A percentile compares a stretch with the other conserved stretches of the same genome.
These are phyloP conservation scores for Lactarius quietus DNA, from an alignment of 768 basidiomycete species.

Conservation along the genomic window DNA sequence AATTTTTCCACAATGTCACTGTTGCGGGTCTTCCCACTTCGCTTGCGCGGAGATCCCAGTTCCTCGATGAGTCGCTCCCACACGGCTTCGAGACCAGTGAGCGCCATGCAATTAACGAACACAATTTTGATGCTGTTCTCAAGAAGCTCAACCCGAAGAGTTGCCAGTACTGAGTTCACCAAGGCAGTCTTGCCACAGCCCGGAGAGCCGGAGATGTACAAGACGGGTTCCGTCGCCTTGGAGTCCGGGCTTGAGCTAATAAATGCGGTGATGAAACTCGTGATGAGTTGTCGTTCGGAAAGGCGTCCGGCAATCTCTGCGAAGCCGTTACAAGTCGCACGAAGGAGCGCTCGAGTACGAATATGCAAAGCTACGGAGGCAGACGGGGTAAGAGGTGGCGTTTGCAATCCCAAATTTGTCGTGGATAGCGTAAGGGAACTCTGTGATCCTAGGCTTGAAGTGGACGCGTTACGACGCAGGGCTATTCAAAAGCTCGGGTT, in stretches of 20 bases:
- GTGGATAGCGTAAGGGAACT: conserved; percentile 45
- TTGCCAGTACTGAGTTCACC: conserved; percentile 58
- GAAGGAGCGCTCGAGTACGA: conserved; percentile 66
- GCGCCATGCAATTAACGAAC: conserved; percentile 77
- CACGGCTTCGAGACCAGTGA: conserved; percentile 60
- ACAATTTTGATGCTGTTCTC: conserved; percentile 46
- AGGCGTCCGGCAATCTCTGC: conserved; percentile 65
- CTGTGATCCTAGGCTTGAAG: conserved; percentile 38
- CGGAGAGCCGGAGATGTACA: conserved; percentile 91
- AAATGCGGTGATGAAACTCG: conserved; percentile 57
- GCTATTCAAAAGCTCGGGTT: conserved; percentile 33
- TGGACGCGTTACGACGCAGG: conserved; percentile 47
- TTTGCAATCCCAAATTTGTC: conserved; percentile 44
- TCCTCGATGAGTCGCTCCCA: conserved; percentile 69
- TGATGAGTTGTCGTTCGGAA: conserved; percentile 54
- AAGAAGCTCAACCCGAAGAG: conserved; percentile 35
- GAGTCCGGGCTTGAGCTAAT: conserved; percentile 33
- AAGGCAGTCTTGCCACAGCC: conserved; percentile 92
- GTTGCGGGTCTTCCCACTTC: conserved; percentile 42
- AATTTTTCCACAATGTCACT: conserved; percentile 41
- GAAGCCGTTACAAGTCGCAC: conserved; percentile 61
- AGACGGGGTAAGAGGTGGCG: conserved; percentile 63
- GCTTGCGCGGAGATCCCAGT: conserved; percentile 38
- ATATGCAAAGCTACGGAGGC: conserved; percentile 44
- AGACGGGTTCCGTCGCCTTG: conserved; percentile 38